These are phyloP conservation scores for Tricharina praecox DNA, from an alignment of 495 filamentous ascomycete species.

Conservation along the genomic window DNA sequence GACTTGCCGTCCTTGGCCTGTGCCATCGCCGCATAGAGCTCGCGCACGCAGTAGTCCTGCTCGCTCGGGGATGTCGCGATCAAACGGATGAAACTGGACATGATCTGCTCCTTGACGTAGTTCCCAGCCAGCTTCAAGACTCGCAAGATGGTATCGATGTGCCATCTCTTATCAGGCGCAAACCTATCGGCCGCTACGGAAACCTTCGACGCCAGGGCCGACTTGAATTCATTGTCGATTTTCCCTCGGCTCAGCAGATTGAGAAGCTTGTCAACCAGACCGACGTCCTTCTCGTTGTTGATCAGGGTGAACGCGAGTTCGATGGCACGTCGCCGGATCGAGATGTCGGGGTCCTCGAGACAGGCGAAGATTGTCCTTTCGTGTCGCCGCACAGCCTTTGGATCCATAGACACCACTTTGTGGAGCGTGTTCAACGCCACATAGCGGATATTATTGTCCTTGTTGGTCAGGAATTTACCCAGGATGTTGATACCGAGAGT, in stretches of 20 bases:
- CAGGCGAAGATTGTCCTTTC: slow-evolving; percentile 95
- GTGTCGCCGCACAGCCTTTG: slow-evolving; percentile 91
- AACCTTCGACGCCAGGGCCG: slow-evolving; percentile 91
- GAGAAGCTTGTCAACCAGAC: slow-evolving; percentile 78
- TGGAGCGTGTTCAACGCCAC: slow-evolving; percentile 93
- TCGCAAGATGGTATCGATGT: slow-evolving; percentile 92
- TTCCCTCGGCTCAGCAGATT: slow-evolving; percentile 72
- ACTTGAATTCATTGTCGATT: slow-evolving; percentile 96
- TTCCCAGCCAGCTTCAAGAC: slow-evolving; percentile 87
- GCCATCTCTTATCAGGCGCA: slow-evolving; percentile 93
- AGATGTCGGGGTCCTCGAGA: slow-evolving; percentile 94
- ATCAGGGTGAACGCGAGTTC: slow-evolving; percentile 96
- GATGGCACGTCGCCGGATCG: slow-evolving; percentile 80
- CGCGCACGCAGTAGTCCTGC: slow-evolving; percentile 91
- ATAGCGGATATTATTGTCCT: slow-evolving; percentile 98
- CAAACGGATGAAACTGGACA: slow-evolving; percentile 88
- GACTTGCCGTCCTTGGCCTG: slow-evolving; percentile 43
- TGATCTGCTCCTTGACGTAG: slow-evolving; percentile 92
- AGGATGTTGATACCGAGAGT: slow-evolving; percentile 96
- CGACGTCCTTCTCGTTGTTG: slow-evolving; percentile 86
- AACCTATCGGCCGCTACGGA: slow-evolving; percentile 91
- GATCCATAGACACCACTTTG: slow-evolving; percentile 95
- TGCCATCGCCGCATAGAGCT: slow-evolving; percentile 75
- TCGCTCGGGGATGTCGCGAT: slow-evolving; percentile 88
- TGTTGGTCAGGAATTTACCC: slow-evolving; percentile 91